Base-by-base conservation (phyloP, 345 rosid species). In the Populus pruinosa region DNA sequence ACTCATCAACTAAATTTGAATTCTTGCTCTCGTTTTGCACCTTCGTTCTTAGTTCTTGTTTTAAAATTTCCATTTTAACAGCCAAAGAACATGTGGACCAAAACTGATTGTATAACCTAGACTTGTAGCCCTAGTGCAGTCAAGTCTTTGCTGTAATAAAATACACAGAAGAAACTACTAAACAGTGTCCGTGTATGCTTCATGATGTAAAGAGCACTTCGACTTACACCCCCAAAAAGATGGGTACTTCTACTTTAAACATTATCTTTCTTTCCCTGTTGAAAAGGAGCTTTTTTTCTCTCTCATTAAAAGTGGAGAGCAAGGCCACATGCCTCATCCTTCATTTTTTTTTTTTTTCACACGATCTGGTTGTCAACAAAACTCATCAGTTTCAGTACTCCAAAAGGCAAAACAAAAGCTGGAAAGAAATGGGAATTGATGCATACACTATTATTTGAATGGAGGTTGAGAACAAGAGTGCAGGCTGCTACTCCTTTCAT, bases 341-440 rank as follows among this genome's bases (percentile, higher is more conserved):
- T 31, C 27, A 2, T 21, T 10, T 2, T 56, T 5, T 20, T 25
- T 25, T 25, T 59, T 25, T 59, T 38, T 14, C 16, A 13, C 6
- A 21, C 41, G 2, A 18, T 71, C 13, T 35, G 27, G 10, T 56
- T 35, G 14, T 76, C 67, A 41, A 77, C 17, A n/a, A 72, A 50
- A 35, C 3, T 27, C 31, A 20, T 56, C 5, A 73, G n/a, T 21
- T 20, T 44, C 62, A 27, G 73, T 18, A 63, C 31, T 71, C 79
- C 10, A 69, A 72, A 41, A 77, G 67, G 65, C 38, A 79, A 76
- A 55, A 67, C 76, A 69, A 67, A 75, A 73, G 23, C 47, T 36
- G 47, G 75, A 73, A 73, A 61, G 43, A 56, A 10, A 77, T 76
- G 70, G 82, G 73, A 80, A 74, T 53, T 38, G 50, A 82, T 79